Conservation (phyloP, 2,329 filamentous ascomycete genomes). For the Pezicula radicicola region DNA sequence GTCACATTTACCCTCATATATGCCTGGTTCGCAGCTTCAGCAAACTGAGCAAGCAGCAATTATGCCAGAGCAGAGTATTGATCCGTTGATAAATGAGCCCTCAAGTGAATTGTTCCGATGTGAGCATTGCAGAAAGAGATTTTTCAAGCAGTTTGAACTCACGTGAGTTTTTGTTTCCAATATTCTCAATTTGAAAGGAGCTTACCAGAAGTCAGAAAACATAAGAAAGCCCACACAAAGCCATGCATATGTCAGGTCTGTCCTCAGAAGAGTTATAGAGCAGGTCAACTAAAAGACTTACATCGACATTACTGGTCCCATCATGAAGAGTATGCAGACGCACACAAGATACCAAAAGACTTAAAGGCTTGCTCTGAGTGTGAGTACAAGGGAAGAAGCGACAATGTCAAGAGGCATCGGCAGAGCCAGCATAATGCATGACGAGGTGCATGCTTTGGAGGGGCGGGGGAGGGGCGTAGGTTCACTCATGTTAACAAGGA, state of each 20-base stretch:
- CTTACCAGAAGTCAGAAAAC: constrained; percentile 1
- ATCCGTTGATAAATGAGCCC: neutral
- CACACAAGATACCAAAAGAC: constrained; percentile 2
- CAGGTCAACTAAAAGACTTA: constrained; percentile 4
- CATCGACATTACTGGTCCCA: constrained; percentile 5
- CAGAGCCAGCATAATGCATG: constrained; percentile 1
- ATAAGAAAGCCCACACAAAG: constrained; percentile 2
- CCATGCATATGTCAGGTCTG: constrained; percentile 3
- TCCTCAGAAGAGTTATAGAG: neutral
- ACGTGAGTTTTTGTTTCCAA: neutral
- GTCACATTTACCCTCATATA: neutral
- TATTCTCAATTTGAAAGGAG: neutral
- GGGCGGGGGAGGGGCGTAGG: too few species aligned
- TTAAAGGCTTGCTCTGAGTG: constrained; percentile 3
- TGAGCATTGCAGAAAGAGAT: neutral
- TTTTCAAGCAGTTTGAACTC: neutral
- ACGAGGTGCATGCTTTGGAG: too few species aligned
- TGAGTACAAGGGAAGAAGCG: constrained; percentile 2
- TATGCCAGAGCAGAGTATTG: neutral
- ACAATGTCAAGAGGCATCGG: constrained; percentile 6
- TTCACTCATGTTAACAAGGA: too few species aligned
- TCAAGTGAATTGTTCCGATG: neutral
- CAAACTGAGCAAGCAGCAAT: neutral
- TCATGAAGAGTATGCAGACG: constrained; percentile 2
- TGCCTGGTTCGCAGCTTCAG: neutral